Evolutionary conservation across 495 filamentous ascomycete genomes (phyloP), one percentile per base, ranked within the genome.

Genomic region (Xylaria flabelliformis): DNA sequence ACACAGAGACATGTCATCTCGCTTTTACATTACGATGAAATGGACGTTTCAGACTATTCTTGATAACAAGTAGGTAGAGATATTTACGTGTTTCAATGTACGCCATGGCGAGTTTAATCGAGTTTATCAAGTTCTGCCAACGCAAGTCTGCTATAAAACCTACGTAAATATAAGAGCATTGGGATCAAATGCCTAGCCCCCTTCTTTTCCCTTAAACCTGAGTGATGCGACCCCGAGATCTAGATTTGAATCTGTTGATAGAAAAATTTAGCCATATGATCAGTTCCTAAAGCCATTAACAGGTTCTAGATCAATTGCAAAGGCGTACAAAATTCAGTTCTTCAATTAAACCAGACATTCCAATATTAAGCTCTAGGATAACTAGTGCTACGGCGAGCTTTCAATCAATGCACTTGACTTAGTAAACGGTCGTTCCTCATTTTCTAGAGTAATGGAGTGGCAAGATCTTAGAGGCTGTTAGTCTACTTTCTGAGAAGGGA

Each of bases 381-480:
- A 13, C 3, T 10, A 34, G 9, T 39, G 58, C 8, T 9, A 62
- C 10, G 12, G 5, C 19, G 8, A 29, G 26, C 50, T 73, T 67
- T 72, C 84, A 81, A 72, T 85, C 6, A 8, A 29, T 50, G 79
- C 69, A 74, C 73, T 74, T 73, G 77, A 9, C 26, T 73, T 34
- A 5, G 55, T 77, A 72, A 88, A 90, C 6, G 79, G 53, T 77
- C 75, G 8, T 78, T 77, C 12, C 85, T 83, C 13, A 90, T 50
- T 4, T 76, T 61, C 63, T 83, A 85, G 34, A 83, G 83, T 56
- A 91, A 83, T 2, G 88, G 89, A 53, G 84, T 81, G 1, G 75
- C 72, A 6, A 84, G 71, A 29, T 78, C 79, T 80, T 41, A 55
- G 13, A 64, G 24, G 12, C 39, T 70, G 48, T 70, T 63, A 79